Evolutionary conservation across 179 eudicot genomes (phyloP), one percentile per base, ranked within the genome.

Genomic region (Actinidia chinensis): DNA sequence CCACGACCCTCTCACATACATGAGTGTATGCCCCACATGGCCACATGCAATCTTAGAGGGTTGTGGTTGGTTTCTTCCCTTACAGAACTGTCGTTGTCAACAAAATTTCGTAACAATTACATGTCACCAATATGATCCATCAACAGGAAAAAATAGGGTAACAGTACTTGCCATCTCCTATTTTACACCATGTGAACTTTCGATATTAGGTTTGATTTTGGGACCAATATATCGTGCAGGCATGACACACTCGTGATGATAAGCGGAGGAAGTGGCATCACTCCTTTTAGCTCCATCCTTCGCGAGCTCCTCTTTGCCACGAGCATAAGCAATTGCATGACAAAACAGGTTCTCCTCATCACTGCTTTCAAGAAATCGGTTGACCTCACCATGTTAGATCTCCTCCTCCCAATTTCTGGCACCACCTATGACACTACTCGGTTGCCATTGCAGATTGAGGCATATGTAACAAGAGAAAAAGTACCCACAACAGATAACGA

Each of bases 191-290:
- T 12, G 13, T 11, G 3, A 5, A 4, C 60, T 3, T 18, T 55
- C 60, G 6, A 55, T 55, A 46, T 2, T 55, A 5, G 43, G 20
- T 64, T 64, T 18, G 68, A 33, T 43, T 68, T 4, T 18, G 9
- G 17, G 28, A 10, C 42, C 18, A 23, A 64, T 17, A 15, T 40
- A 40, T 18, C 44, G 14, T 51, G 80, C 85, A 93, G 98, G 89
- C 88, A 92, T 44, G 91, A 92, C 42, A 86, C 75, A 58, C 84
- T 92, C 8, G 89, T 93, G 69, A 77, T 92, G 87, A 85, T 93
- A 58, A 88, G 97, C 56, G 97, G 93, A 77, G 97, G 95, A 23
- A 93, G 95, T 47, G 98, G 98, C 71, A 85, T 93, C 28, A 86
- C 97, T 15, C 98, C 97, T 15, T 92, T 89, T 66, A 77, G 87